A percentile compares a stretch with the other conserved stretches of the same genome.
Conservation (phyloP, 768 basidiomycete genomes). For the Lentinula aciculospora region DNA sequence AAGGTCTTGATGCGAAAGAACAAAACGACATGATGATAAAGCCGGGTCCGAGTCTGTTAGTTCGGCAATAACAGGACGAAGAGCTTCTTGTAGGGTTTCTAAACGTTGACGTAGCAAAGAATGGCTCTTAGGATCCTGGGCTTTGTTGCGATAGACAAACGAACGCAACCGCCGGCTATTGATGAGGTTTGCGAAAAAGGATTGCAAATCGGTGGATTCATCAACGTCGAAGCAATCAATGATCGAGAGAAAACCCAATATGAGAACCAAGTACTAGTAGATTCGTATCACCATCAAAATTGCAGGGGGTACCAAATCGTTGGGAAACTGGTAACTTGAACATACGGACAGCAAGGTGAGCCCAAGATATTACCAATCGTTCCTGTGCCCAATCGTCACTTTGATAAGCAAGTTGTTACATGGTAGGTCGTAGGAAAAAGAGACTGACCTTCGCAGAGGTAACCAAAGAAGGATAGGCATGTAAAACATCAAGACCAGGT, state of each 20-base stretch:
- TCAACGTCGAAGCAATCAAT: not conserved
- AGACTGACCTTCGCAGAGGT: not conserved
- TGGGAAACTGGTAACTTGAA: not conserved
- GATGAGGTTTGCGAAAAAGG: not conserved
- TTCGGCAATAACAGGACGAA: not conserved
- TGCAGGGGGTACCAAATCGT: not conserved
- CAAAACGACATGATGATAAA: not conserved
- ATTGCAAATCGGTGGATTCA: not conserved
- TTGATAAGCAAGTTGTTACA: too few relatives aligned
- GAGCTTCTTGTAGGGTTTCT: not conserved
- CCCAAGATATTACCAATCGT: not conserved
- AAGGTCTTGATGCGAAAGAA: not conserved
- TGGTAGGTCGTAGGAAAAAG: too few relatives aligned
- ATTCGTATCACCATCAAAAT: not conserved
- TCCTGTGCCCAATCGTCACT: not conserved
- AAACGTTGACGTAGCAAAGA: not conserved
- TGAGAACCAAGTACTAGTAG: not conserved
- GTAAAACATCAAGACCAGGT: not conserved
- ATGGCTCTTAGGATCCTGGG: not conserved
- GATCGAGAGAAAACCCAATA: not conserved
- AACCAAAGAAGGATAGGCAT: not conserved
- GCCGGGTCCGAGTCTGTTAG: not conserved
- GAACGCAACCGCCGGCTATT: too few relatives aligned
- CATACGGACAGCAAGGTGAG: not conserved
- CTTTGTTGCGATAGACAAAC: too few relatives aligned